These are phyloP conservation scores for Pseudogymnoascus sp. DNA, from an alignment of 2,329 filamentous ascomycete species.

Conservation along the genomic window DNA sequence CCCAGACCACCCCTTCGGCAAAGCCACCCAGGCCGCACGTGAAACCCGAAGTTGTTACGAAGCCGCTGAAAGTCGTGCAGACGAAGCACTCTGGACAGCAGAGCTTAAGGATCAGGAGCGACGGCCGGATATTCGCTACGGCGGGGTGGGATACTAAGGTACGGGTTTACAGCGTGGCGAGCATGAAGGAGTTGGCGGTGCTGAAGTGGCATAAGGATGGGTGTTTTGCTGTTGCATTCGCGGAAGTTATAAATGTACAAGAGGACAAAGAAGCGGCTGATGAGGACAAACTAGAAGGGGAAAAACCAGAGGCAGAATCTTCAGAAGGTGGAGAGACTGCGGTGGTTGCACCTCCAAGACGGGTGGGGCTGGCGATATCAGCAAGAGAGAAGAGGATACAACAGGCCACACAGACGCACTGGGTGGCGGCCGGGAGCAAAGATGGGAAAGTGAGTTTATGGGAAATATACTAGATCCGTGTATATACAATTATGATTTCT, in stretches of 20 bases:
- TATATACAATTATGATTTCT: not conserved
- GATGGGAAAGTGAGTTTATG: slow-evolving; percentile 93
- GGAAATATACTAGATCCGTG: slow-evolving; percentile 65
- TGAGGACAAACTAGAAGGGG: slow-evolving; percentile 9
- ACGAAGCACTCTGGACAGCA: slow-evolving; percentile 92
- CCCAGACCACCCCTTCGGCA: not conserved
- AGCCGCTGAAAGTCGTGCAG: slow-evolving; percentile 52
- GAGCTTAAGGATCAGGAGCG: slow-evolving; percentile 63
- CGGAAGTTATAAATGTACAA: slow-evolving; percentile 28
- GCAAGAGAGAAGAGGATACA: slow-evolving; percentile 56
- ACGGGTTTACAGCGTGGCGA: slow-evolving; percentile 72
- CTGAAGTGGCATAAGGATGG: slow-evolving; percentile 90
- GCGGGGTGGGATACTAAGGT: slow-evolving; percentile 85
- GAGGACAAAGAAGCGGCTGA: slow-evolving; percentile 6
- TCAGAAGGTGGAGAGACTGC: not conserved
- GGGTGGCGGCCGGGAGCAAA: slow-evolving; percentile 84
- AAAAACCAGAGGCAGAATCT: slow-evolving; percentile 1
- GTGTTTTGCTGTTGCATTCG: slow-evolving; percentile 74
- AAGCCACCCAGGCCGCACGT: not conserved
- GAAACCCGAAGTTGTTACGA: slow-evolving; percentile 15
- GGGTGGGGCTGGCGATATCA: slow-evolving; percentile 30
- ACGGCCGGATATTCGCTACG: slow-evolving; percentile 77
- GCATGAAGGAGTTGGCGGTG: slow-evolving; percentile 79
- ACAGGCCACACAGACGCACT: slow-evolving; percentile 66
- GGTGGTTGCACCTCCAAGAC: slow-evolving; percentile 11